Conservation (phyloP, 148 eudicot species). For the Rhododendron ovatum region DNA sequence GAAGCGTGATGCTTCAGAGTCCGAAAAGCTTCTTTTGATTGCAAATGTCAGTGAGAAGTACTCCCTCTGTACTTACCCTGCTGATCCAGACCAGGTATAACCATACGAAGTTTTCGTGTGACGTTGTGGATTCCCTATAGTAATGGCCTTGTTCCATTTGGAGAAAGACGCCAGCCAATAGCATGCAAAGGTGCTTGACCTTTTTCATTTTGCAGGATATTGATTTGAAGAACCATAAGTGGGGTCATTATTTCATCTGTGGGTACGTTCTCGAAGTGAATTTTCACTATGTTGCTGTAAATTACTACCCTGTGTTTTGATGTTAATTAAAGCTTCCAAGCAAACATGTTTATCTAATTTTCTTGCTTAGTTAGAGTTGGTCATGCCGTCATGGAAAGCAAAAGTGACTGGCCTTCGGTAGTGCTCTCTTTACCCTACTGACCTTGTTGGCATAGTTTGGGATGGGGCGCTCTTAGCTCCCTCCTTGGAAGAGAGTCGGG, state of each 20-base stretch:
- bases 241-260: constrained; percentile 98
- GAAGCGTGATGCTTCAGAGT: constrained; percentile 34
- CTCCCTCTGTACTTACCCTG: constrained; percentile 71
- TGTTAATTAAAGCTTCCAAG: not conserved
- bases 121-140: not conserved
- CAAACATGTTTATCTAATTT: not conserved
- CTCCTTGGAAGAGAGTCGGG: not conserved
- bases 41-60: constrained; percentile 78
- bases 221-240: constrained; percentile 84
- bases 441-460: not conserved
- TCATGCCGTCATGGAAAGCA: not conserved
- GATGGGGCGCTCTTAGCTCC: not conserved
- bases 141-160: not conserved
- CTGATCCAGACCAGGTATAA: constrained; percentile 69
- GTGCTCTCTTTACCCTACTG: not conserved
- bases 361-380: not conserved
- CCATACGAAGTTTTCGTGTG: not conserved
- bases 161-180: not conserved
- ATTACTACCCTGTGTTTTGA: not conserved
- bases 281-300: not conserved
- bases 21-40: constrained; percentile 47
- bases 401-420: not conserved
- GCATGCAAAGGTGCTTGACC: not conserved
- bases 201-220: constrained; percentile 50
- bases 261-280: constrained; percentile 49